These are phyloP conservation scores for Withania somnifera DNA, from an alignment of 305 asterid species.

Conservation along the genomic window DNA sequence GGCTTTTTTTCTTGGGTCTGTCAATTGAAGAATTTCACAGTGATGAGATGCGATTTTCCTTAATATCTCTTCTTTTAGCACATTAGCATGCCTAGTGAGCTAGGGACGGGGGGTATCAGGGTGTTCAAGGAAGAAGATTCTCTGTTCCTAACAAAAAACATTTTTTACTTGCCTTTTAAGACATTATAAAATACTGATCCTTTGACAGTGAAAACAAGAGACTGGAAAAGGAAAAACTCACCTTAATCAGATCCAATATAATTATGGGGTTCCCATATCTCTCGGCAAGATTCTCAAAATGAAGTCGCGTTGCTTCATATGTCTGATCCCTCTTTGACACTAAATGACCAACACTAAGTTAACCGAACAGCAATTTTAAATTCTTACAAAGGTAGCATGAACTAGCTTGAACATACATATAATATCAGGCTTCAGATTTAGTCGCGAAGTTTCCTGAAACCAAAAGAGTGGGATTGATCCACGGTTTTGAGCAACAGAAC, in stretches of 20 bases:
- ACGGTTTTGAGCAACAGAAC: slow-evolving; percentile 94
- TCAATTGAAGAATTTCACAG: slow-evolving; percentile 15
- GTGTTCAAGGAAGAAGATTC: neutral
- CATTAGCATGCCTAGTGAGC: neutral
- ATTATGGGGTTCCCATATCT: slow-evolving; percentile 97
- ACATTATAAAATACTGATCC: neutral
- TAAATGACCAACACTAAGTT: slow-evolving; percentile 20
- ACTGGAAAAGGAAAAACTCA: slow-evolving; percentile 12
- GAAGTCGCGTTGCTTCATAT: slow-evolving; percentile 89
- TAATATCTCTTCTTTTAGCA: neutral
- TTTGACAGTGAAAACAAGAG: neutral
- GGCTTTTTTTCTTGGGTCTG: slow-evolving; percentile 97
- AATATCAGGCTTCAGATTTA: slow-evolving; percentile 85
- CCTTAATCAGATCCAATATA: slow-evolving; percentile 91
- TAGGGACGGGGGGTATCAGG: neutral
- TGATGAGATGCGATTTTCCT: neutral
- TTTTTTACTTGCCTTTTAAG: neutral
- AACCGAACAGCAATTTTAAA: neutral
- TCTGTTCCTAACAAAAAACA: neutral
- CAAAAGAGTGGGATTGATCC: slow-evolving; percentile 97
- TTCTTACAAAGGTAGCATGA: slow-evolving; percentile 3
- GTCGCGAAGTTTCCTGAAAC: slow-evolving; percentile 94
- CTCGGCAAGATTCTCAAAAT: slow-evolving; percentile 74
- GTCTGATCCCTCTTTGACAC: slow-evolving; percentile 89
- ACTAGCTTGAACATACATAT: slow-evolving; percentile 43